These are phyloP conservation scores for Cryomyces antarcticus DNA, from an alignment of 495 filamentous ascomycete species.

Conservation along the genomic window DNA sequence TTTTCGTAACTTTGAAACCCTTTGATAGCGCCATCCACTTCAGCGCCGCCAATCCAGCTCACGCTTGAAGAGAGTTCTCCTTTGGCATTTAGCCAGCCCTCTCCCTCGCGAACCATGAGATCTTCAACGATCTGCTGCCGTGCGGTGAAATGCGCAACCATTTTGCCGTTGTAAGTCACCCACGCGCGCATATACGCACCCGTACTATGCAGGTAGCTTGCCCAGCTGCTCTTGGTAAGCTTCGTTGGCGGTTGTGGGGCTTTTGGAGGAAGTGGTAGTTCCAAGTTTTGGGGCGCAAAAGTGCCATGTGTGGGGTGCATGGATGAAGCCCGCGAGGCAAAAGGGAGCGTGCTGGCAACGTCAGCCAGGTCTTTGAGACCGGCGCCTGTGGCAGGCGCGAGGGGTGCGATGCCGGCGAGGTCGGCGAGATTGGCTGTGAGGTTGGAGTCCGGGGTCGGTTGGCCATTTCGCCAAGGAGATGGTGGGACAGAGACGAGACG, in stretches of 20 bases:
- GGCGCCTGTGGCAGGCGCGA: constrained; percentile 29
- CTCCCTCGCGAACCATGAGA: constrained; percentile 1
- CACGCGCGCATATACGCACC: constrained; percentile 48
- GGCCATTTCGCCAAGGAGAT: constrained; percentile 5
- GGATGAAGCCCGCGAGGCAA: constrained; percentile 40
- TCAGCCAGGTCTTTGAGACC: constrained; percentile 43
- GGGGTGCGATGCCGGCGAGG: constrained; percentile 45
- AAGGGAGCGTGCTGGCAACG: constrained; percentile 47
- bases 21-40: constrained; percentile 24
- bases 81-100: constrained; percentile 20
- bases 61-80: constrained; percentile 2
- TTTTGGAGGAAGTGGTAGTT: constrained; percentile 42
- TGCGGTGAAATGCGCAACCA: constrained; percentile 45
- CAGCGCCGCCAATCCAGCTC: constrained; percentile 35
- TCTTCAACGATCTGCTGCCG: constrained; percentile 35
- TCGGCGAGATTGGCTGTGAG: constrained; percentile 37
- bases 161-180: constrained; percentile 40
- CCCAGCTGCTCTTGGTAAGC: constrained; percentile 24
- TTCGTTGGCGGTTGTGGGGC: constrained; percentile 24
- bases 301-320: constrained; percentile 21
- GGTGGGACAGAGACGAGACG: constrained; percentile 8
- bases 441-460: constrained; percentile 1
- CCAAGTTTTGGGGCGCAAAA: constrained; percentile 21
- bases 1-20: constrained; percentile 38
- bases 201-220: constrained; percentile 41